phyloP scores from a whole-genome alignment of 352 stramenopile species.

The Phytophthora hybrid region DNA sequence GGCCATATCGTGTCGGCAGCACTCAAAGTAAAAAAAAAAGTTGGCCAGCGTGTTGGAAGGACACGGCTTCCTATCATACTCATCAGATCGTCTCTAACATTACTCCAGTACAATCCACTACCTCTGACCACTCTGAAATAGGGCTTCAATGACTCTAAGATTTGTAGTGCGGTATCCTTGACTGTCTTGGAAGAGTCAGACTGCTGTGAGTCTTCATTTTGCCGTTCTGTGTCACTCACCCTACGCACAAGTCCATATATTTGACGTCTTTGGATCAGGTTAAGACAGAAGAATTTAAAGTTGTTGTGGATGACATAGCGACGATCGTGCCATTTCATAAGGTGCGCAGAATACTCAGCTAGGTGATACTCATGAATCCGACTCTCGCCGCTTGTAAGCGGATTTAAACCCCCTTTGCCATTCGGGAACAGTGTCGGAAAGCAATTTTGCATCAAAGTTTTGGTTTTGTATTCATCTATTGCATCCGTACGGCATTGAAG shows the following conservation, averaged over 20 bases:
- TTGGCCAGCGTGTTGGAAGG: constrained; percentile 21
- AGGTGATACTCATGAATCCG: constrained; percentile 5
- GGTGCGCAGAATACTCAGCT: constrained; percentile 16
- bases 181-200: neutral
- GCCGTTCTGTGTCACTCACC: neutral
- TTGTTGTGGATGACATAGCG: constrained; percentile 5
- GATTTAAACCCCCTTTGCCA: neutral
- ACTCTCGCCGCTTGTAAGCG: neutral
- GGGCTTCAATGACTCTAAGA: constrained; percentile 17
- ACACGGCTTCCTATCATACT: constrained; percentile 26
- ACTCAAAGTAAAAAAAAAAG: constrained; percentile 39
- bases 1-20: constrained; percentile 42
- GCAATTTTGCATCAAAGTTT: neutral
- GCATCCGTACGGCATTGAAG: neutral
- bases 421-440: constrained; percentile 18
- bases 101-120: constrained; percentile 19
- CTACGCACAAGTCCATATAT: constrained; percentile 12
- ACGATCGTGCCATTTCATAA: constrained; percentile 14
- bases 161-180: neutral
- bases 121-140: constrained; percentile 18
- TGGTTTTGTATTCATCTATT: neutral
- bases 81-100: constrained; percentile 25
- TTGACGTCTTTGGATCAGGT: constrained; percentile 14
- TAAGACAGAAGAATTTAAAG: constrained; percentile 27
- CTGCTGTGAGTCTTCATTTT: neutral